These are phyloP conservation scores for Saururus chinensis DNA, from an alignment of 164 flowering plant genomes.

Conservation along the genomic window DNA sequence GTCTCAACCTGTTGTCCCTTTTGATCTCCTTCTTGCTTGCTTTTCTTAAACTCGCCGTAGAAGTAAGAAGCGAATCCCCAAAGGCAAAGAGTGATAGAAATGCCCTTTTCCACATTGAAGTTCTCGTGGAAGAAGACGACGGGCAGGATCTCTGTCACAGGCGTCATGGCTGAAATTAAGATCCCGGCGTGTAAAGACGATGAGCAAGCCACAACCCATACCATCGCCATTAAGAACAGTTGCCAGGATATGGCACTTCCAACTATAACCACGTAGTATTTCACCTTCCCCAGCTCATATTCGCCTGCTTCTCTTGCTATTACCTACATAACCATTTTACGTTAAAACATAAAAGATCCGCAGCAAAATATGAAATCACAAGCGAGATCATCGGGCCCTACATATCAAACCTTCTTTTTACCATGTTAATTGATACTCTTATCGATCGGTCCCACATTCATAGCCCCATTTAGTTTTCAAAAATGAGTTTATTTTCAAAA, in stretches of 20 bases:
- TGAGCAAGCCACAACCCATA: constrained; percentile 42
- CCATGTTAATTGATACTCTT: too few species aligned
- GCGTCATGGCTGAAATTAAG: constrained; percentile 28
- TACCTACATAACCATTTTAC: constrained; percentile 15
- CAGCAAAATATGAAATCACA: too few species aligned
- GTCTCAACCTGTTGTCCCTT: background rate
- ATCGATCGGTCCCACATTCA: too few species aligned
- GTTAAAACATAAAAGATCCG: background rate
- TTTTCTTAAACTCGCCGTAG: constrained; percentile 1
- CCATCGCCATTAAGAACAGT: constrained; percentile 34
- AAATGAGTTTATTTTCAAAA: too few species aligned
- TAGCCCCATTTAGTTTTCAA: too few species aligned
- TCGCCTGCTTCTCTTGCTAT: constrained; percentile 44
- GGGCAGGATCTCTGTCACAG: constrained; percentile 40
- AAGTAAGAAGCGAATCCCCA: constrained; percentile 22
- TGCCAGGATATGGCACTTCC: constrained; percentile 35
- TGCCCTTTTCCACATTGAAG: constrained; percentile 15
- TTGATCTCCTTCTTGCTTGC: background rate
- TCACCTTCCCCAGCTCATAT: constrained; percentile 32
- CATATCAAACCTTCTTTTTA: too few species aligned
- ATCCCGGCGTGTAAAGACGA: constrained; percentile 46
- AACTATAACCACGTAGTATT: constrained; percentile 33
- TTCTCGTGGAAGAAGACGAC: constrained; percentile 14
- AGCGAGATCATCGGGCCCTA: too few species aligned
- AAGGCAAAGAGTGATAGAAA: constrained; percentile 12